Evolutionary conservation across 2,329 filamentous ascomycete species (phyloP), one percentile per base, ranked within the genome.

Genomic region (Corynespora cassiicola): DNA sequence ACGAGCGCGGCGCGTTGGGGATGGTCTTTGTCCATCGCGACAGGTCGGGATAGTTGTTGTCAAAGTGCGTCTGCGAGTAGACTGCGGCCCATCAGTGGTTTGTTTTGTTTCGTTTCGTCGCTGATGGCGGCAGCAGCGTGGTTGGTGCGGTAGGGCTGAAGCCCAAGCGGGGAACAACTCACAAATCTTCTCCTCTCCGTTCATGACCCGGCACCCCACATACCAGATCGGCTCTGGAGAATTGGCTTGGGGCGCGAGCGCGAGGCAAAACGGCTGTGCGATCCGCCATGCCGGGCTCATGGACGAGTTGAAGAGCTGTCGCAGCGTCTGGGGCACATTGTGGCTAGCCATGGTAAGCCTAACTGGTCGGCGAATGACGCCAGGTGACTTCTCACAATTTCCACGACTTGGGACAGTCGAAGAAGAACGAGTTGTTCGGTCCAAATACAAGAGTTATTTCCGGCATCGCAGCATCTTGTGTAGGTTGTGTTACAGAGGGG

Each of bases 171-270:
- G 7, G 22, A 24, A 33, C 12, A 22, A 62, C 62, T 56, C 30
- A 66, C 63, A 62, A 20, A 65, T 58, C 50, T 65, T 67, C 10
- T 66, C 63, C 38, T 63, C 51, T n/a, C 61, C 61, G 24, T 46
- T 52, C 36, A 60, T 37, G 26, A 59, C 61, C 37, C 60, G 65
- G 27, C 54, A 61, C 10, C 59, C 60, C 8, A 63, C 52, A 45
- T 65, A 66, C 63, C 63, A 67, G 10, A 66, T 41, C 22, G 61
- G 55, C 40, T 65, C 63, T 11, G 52, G 47, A 2, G 44, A 45
- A 25, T 58, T 56, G 27, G 50, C 33, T 28, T 47, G 53, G 31
- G 62, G 62, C 8, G 60, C 63, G 34, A 67, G 59, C 11, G 55
- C 62, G 14, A 67, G 54, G 39, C 58, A 65, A 24, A 59, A 65